phyloP scores from a whole-genome alignment of 495 filamentous ascomycete genomes.

The Penicillium cataractarum region DNA sequence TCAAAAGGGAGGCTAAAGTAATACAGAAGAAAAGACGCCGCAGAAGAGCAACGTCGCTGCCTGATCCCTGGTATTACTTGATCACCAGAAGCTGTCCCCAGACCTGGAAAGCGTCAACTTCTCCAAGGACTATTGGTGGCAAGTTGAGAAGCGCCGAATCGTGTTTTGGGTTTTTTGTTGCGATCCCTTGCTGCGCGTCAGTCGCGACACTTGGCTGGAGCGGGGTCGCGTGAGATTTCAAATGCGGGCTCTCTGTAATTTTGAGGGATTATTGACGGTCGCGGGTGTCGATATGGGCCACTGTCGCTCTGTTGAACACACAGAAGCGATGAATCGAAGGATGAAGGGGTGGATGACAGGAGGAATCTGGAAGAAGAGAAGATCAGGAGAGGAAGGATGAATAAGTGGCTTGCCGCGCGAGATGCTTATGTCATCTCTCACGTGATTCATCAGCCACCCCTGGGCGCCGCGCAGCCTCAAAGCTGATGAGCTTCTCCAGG shows the following conservation, averaged over 20 bases:
- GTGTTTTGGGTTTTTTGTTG: constrained; percentile 23
- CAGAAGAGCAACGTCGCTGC: constrained; percentile 32
- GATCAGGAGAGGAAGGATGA: constrained; percentile 20
- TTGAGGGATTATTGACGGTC: neutral
- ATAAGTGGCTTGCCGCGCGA: constrained; percentile 15
- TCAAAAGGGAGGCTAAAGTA: constrained; percentile 42
- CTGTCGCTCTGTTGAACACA: neutral
- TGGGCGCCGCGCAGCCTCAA: constrained; percentile 9
- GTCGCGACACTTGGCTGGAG: constrained; percentile 34
- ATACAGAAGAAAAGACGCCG: constrained; percentile 47
- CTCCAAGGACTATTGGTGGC: constrained; percentile 13
- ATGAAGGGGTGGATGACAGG: constrained; percentile 18
- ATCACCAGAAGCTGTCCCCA: constrained; percentile 27
- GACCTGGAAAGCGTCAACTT: constrained; percentile 21
- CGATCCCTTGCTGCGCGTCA: constrained; percentile 35
- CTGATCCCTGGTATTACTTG: constrained; percentile 45
- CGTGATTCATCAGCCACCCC: constrained; percentile 21
- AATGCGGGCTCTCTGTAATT: constrained; percentile 2
- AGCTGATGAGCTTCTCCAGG: constrained; percentile 33
- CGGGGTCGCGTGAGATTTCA: constrained; percentile 40
- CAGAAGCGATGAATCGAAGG: constrained; percentile 8
- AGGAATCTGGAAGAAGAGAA: neutral
- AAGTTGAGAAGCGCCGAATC: constrained; percentile 20
- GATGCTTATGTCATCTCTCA: constrained; percentile 13
- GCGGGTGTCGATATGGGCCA: neutral